A percentile compares a stretch with the other conserved stretches of the same genome.
Evolutionary conservation across 768 basidiomycete species (phyloP).

Genomic region (Infundibulicybe gibba): DNA sequence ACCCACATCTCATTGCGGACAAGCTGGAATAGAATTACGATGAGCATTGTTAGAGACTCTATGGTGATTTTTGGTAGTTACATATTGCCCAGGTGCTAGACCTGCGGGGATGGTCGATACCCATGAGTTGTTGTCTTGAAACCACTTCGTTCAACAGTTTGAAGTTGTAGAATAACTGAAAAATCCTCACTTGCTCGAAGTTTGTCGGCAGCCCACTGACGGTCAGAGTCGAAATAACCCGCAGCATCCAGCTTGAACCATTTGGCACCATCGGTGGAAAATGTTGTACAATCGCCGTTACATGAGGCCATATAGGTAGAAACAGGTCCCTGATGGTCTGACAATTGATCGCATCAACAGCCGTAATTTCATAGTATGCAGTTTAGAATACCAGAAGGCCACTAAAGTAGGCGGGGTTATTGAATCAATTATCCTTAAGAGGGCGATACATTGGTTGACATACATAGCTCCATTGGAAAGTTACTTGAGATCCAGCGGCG

Average conservation of each 20-base stretch:
- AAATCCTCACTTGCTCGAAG: conserved; percentile 33
- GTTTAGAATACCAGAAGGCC: conserved; percentile 28
- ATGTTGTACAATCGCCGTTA: conserved; percentile 36
- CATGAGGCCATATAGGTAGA: conserved; percentile 53
- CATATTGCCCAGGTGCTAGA: conserved; percentile 45
- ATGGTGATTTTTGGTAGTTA: conserved; percentile 14
- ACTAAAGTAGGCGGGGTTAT: conserved; percentile 17
- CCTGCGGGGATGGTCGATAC: conserved; percentile 37
- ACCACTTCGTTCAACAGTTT: no score
- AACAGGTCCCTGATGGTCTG: conserved; percentile 47
- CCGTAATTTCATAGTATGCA: conserved; percentile 1
- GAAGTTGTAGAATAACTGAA: conserved; percentile 5
- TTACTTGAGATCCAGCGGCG: conserved; percentile 35
- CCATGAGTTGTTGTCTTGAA: conserved; percentile 34
- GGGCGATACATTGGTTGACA: conserved; percentile 10
- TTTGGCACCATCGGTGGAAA: conserved; percentile 30
- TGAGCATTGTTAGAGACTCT: no score
- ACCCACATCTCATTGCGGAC: conserved; percentile 45
- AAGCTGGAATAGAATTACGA: conserved; percentile 22
- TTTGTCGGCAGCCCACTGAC: conserved; percentile 39
- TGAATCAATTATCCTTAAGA: neutral
- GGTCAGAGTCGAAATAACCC: conserved; percentile 33
- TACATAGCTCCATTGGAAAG: conserved; percentile 42
- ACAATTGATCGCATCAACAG: neutral
- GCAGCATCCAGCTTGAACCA: conserved; percentile 50